These are phyloP conservation scores for Backusella australiensis DNA, from an alignment of 192 early-diverging fungal species.

Conservation along the genomic window DNA sequence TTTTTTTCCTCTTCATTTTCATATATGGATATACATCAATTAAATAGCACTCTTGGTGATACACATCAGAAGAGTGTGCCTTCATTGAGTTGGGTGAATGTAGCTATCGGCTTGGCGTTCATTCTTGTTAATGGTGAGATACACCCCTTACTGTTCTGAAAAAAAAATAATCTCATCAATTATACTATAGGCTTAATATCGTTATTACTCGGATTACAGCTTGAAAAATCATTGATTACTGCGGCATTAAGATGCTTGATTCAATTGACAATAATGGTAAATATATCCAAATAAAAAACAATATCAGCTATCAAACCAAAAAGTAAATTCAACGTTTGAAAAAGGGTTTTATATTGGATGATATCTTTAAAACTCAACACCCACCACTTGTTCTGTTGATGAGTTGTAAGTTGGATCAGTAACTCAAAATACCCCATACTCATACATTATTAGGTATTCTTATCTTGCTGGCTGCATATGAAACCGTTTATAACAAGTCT, in stretches of 20 bases:
- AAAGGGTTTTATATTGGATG: slow-evolving; percentile 63
- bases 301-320: neutral
- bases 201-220: slow-evolving; percentile 54
- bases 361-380: slow-evolving; percentile 65
- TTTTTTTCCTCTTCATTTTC: neutral
- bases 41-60: neutral
- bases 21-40: neutral
- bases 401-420: slow-evolving; percentile 39
- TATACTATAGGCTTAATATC: slow-evolving; percentile 20
- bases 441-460: slow-evolving; percentile 40
- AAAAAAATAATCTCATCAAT: no score
- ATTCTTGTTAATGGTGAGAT: slow-evolving; percentile 22
- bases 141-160: no score
- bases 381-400: slow-evolving; percentile 61
- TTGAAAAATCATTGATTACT: slow-evolving; percentile 67
- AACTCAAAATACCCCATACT: no score
- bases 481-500: slow-evolving; percentile 70
- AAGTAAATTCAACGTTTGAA: neutral
- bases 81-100: slow-evolving; percentile 21
- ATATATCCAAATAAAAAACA: neutral
- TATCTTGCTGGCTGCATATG: slow-evolving; percentile 63
- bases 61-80: neutral
- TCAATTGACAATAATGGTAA: slow-evolving; percentile 76
- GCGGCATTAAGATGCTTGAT: slow-evolving; percentile 69
- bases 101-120: slow-evolving; percentile 21